Evolutionary conservation across 2,329 filamentous ascomycete genomes (phyloP), one percentile per base, ranked within the genome.

Genomic region (Neospermospora avenae): DNA sequence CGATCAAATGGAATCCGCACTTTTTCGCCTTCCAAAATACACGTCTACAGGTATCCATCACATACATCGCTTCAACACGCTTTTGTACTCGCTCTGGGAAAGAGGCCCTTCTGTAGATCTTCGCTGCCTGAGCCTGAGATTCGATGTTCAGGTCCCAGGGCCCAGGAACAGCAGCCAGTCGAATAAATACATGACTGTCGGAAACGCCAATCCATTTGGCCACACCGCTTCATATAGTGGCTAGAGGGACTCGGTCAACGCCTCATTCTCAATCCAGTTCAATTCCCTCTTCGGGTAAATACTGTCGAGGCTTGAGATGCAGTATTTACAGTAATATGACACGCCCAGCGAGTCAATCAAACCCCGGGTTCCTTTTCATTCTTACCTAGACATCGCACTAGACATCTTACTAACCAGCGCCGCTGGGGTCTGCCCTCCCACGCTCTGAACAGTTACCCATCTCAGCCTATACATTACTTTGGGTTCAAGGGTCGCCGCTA

Each of bases 401-500:
- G 3, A n/a, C 46, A n/a, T n/a, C 16, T 49, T 11, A 28, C 48
- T 18, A 22, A 28, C 31, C 48, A 51, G 35, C 28, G 48, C 8
- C 48, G 48, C 48, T 51, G 35, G 35, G 48, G 18, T 51, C 48
- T 51, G 48, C 48, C 28, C 48, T 51, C 28, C 48, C 48, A 51
- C 48, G 28, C n/a, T 51, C 31, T 24, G 18, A 35, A n/a, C n/a
- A n/a, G n/a, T n/a, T n/a, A n/a, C n/a, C n/a, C n/a, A n/a, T n/a
- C n/a, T n/a, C n/a, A n/a, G n/a, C n/a, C n/a, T n/a, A n/a, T n/a
- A n/a, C n/a, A n/a, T n/a, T n/a, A n/a, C n/a, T n/a, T n/a, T n/a
- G n/a, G n/a, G n/a, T n/a, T n/a, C 41, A 39, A n/a, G 22, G 35
- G 45, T 46, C 55, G 39, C 46, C 34, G 24, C 49, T 58, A 20